Evolutionary conservation across 192 early-diverging fungal species (phyloP), one percentile per base, ranked within the genome.

Genomic region (Entrophospora sp.): DNA sequence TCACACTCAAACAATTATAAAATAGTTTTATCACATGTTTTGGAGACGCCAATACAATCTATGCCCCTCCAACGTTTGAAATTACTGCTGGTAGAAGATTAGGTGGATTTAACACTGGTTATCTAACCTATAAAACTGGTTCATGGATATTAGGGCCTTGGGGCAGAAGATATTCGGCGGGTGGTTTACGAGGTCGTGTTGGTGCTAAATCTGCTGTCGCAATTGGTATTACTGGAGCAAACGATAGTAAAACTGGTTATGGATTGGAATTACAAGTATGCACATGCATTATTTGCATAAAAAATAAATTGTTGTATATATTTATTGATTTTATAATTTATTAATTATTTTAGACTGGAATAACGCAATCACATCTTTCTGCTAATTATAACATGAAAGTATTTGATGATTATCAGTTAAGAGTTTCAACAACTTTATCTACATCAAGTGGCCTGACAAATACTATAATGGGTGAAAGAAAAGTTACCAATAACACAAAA

Each of bases 51-150:
- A 75, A 75, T 5, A 78, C 81, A 14, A 57, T 87, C 13, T 57
- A 77, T 18, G 72, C 76, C 4, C 92, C 92, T 42, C 93, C 96
- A 5, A 77, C 78, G 2, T 64, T 85, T 9, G 75, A 79, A 0
- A 61, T 88, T 37, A 83, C 85, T 1, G 68, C 79, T 52, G 91
- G 91, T 22, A 74, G 89, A 2, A 68, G 76, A 25, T 67, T 96
- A n/a, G 82, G 83, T 16, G 58, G 22, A 46, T 46, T 9, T 6
- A 24, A 46, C n/a, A 89, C 86, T 8, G 92, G 86, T 3, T 86
- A 81, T 53, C 69, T 98, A 56, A 88, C 86, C 5, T 89, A 84
- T 45, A 81, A 82, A 55, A 89, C 92, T 3, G 93, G 93, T 31
- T 77, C 85, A 34, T 92, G 83, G 79, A 64, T 72, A 5, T 71